These are phyloP conservation scores for Pichia sp. DNA, from an alignment of 1,139 yeast species.

Conservation along the genomic window DNA sequence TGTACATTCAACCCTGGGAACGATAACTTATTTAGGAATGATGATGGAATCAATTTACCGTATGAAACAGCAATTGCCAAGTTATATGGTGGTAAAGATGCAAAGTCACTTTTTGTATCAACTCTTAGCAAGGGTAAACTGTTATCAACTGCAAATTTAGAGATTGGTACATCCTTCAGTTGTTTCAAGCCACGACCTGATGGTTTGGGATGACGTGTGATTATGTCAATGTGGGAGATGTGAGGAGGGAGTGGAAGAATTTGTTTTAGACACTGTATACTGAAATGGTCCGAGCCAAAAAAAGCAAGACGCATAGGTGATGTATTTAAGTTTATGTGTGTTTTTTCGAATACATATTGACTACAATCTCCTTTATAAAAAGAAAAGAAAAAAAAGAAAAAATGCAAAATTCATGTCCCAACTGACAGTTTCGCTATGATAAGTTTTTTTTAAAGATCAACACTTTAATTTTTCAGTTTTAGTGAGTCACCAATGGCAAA, in stretches of 20 bases:
- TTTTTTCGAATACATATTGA: no score
- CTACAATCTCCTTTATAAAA: no score
- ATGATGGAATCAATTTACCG: constrained; percentile 69
- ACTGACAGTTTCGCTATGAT: no score
- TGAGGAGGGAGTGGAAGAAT: constrained; percentile 30
- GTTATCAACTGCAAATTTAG: constrained; percentile 32
- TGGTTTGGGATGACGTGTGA: constrained; percentile 61
- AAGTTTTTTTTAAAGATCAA: no score
- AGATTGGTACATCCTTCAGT: constrained; percentile 51
- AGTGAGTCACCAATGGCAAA: not conserved
- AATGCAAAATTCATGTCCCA: no score
- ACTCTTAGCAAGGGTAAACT: constrained; percentile 45
- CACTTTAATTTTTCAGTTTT: not conserved
- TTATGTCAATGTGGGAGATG: constrained; percentile 49
- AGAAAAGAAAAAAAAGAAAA: no score
- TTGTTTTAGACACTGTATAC: constrained; percentile 49
- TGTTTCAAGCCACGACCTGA: constrained; percentile 59
- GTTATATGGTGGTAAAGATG: constrained; percentile 37
- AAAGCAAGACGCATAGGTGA: constrained; percentile 31
- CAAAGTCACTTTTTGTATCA: constrained; percentile 51
- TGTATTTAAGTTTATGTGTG: no score
- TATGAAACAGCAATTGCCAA: constrained; percentile 84
- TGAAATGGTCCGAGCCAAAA: constrained; percentile 79
- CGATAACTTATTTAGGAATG: constrained; percentile 41
- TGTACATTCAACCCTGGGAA: constrained; percentile 85